A percentile compares a stretch with the other conserved stretches of the same genome.
phyloP scores from a whole-genome alignment of 257 asterid genomes.

The Gardenia jasminoides region DNA sequence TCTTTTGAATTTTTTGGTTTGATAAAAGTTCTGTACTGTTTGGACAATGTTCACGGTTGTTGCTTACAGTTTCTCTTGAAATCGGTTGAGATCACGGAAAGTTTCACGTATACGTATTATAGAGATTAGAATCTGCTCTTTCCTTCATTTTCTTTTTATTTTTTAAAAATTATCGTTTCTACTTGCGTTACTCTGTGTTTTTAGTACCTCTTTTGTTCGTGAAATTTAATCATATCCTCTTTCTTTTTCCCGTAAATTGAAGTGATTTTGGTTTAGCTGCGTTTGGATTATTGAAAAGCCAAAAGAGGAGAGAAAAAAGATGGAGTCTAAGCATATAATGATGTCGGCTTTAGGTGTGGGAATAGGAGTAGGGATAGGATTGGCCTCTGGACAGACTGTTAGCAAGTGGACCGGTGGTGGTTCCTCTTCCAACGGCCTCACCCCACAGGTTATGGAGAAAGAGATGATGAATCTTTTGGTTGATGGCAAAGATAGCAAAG shows the following conservation, averaged over 20 bases:
- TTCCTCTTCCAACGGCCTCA: slow-evolving; percentile 25
- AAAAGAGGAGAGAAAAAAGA: slow-evolving; percentile 13
- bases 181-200: too few species aligned
- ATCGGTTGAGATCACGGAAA: background rate
- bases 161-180: too few species aligned
- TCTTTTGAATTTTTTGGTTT: too few species aligned
- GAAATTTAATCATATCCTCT: too few species aligned
- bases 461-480: slow-evolving; percentile 57
- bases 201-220: too few species aligned
- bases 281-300: background rate
- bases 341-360: slow-evolving; percentile 79
- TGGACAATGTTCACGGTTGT: too few species aligned
- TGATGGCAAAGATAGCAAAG: slow-evolving; percentile 55
- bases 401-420: slow-evolving; percentile 44
- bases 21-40: too few species aligned
- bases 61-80: too few species aligned
- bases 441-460: slow-evolving; percentile 57
- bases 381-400: slow-evolving; percentile 67
- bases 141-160: too few species aligned
- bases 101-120: background rate
- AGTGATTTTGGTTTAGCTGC: background rate
- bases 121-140: too few species aligned
- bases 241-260: background rate
- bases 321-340: slow-evolving; percentile 69
- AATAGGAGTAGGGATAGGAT: slow-evolving; percentile 70